Evolutionary conservation across 1,139 yeast genomes (phyloP).

Genomic region (Scheffersomyces parashehatae): DNA sequence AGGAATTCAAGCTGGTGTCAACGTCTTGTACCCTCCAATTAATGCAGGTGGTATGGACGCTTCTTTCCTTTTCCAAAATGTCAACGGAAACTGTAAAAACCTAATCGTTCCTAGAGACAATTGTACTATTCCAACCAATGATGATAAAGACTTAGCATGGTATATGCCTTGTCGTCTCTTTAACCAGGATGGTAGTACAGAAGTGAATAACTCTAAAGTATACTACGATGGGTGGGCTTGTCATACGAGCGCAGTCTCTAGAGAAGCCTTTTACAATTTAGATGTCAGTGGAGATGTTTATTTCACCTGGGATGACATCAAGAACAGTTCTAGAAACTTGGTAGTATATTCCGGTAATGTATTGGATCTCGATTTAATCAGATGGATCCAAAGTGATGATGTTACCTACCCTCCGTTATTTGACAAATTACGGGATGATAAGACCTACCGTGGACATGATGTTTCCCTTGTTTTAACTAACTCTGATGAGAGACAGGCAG

Average conservation of each 20-base stretch:
- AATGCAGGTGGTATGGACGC: slow-evolving; percentile 92
- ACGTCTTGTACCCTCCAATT: slow-evolving; percentile 77
- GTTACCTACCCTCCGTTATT: slow-evolving; percentile 73
- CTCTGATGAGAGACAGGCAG: slow-evolving; percentile 66
- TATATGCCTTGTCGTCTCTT: slow-evolving; percentile 89
- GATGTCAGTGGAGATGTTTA: slow-evolving; percentile 72
- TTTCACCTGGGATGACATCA: slow-evolving; percentile 88
- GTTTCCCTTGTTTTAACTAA: slow-evolving; percentile 75
- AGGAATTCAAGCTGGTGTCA: slow-evolving; percentile 68
- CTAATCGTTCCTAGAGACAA: slow-evolving; percentile 73
- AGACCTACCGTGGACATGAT: slow-evolving; percentile 70
- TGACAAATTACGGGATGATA: slow-evolving; percentile 58
- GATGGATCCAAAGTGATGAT: slow-evolving; percentile 72
- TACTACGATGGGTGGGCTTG: slow-evolving; percentile 88
- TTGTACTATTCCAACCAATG: slow-evolving; percentile 67
- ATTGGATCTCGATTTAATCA: slow-evolving; percentile 71
- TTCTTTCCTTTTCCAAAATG: slow-evolving; percentile 88
- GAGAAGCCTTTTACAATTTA: slow-evolving; percentile 65
- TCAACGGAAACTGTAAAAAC: slow-evolving; percentile 88
- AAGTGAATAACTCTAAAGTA: slow-evolving; percentile 59
- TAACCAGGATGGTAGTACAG: slow-evolving; percentile 67
- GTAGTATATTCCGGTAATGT: slow-evolving; percentile 89
- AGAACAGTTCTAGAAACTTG: slow-evolving; percentile 68
- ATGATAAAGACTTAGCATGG: slow-evolving; percentile 77
- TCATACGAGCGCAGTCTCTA: slow-evolving; percentile 72